Evolutionary conservation across 1,139 yeast species (phyloP).

Genomic region (Geotrichum reessii): DNA sequence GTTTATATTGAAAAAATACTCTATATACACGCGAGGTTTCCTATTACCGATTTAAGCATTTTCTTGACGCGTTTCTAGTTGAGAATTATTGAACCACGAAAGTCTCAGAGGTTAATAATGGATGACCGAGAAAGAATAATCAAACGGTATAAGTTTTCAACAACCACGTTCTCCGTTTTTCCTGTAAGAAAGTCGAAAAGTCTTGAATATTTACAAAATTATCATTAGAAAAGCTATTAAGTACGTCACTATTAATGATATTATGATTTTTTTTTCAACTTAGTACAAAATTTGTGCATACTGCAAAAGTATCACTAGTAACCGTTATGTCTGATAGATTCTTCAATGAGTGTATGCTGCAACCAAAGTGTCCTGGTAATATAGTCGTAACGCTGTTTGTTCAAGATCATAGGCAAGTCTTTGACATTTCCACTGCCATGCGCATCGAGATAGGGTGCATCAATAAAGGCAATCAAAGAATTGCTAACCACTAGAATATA

Average conservation of each 20-base stretch:
- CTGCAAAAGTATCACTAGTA: background rate
- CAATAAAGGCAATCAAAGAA: conserved; percentile 69
- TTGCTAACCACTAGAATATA: conserved; percentile 58
- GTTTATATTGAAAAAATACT: background rate
- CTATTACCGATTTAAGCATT: background rate
- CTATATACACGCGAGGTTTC: background rate
- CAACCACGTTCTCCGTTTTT: too few relatives aligned
- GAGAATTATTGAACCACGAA: background rate
- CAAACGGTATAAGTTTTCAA: too few relatives aligned
- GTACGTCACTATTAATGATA: too few relatives aligned
- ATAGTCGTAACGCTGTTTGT: conserved; percentile 58
- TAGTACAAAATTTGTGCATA: too few relatives aligned
- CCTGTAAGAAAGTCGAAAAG: too few relatives aligned
- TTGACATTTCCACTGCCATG: conserved; percentile 89
- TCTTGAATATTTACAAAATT: background rate
- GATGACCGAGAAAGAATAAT: too few relatives aligned
- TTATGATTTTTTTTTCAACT: too few relatives aligned
- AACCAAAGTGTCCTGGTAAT: conserved; percentile 68
- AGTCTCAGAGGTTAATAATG: too few relatives aligned
- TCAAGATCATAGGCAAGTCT: conserved; percentile 64
- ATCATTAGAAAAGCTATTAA: background rate
- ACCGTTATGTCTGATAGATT: background rate
- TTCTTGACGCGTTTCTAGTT: background rate
- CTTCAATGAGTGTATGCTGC: conserved; percentile 42
- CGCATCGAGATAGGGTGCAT: conserved; percentile 77